phyloP scores from a whole-genome alignment of 768 basidiomycete genomes.

The Lactifluus piperatus region DNA sequence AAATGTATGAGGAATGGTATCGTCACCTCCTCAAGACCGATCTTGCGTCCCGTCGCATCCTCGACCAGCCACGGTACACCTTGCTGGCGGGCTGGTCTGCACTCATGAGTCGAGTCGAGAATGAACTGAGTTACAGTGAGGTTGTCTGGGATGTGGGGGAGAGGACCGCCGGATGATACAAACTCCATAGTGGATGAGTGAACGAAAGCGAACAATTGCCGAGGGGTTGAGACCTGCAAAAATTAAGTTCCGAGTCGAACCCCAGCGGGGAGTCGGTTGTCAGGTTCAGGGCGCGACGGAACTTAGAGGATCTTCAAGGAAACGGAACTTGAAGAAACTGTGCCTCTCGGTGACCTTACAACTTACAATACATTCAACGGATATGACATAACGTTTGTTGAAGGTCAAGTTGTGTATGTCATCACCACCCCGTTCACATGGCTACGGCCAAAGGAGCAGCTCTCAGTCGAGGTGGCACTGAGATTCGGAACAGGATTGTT shows the following conservation, averaged over 20 bases:
- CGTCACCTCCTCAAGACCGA: constrained; percentile 32
- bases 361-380: too few species aligned
- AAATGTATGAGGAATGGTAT: not conserved
- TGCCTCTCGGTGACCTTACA: too few species aligned
- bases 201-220: not conserved
- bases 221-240: not conserved
- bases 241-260: not conserved
- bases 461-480: too few species aligned
- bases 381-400: too few species aligned
- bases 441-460: too few species aligned
- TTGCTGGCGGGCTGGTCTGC: constrained; percentile 6
- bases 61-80: constrained; percentile 35
- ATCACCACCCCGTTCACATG: too few species aligned
- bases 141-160: constrained; percentile 20
- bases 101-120: constrained; percentile 19
- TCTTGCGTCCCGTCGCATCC: constrained; percentile 30
- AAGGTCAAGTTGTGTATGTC: too few species aligned
- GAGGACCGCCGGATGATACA: constrained; percentile 1
- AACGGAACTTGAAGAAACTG: too few species aligned
- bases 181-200: constrained; percentile 14
- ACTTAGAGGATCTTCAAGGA: too few species aligned
- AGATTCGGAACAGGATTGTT: too few species aligned
- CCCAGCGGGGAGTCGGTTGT: not conserved
- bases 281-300: too few species aligned
- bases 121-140: constrained; percentile 23